A percentile compares a stretch with the other conserved stretches of the same genome.
Conservation (phyloP, 2,329 filamentous ascomycete genomes). For the Mollisia scopiformis region DNA sequence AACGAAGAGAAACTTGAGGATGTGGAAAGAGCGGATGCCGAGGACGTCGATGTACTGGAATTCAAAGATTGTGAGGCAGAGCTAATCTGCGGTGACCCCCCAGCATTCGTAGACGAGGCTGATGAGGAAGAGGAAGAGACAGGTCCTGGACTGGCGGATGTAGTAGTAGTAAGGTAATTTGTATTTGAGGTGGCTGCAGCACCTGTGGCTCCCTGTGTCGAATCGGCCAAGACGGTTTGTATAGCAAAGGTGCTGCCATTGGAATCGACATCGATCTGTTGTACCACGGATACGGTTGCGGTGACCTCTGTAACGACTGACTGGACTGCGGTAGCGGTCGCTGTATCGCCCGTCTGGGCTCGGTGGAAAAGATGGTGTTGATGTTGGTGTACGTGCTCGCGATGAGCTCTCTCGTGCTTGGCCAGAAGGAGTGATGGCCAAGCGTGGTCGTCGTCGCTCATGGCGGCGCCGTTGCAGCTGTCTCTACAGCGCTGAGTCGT, state of each 20-base stretch:
- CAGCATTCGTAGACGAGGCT: slow-evolving; percentile 10
- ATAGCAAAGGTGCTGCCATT: slow-evolving; percentile 31
- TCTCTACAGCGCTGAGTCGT: slow-evolving; percentile 31
- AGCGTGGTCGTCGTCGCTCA: slow-evolving; percentile 27
- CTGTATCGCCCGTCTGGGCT: neutral
- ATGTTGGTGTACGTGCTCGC: slow-evolving; percentile 30
- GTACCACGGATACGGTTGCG: slow-evolving; percentile 33
- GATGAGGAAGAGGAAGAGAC: slow-evolving; percentile 12
- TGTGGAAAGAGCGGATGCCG: slow-evolving; percentile 32
- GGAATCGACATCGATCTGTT: slow-evolving; percentile 35
- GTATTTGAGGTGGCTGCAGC: slow-evolving; percentile 5
- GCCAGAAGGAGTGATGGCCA: slow-evolving; percentile 40
- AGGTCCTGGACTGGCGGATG: slow-evolving; percentile 13
- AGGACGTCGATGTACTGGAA: slow-evolving; percentile 23
- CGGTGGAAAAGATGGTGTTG: slow-evolving; percentile 28
- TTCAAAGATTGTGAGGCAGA: slow-evolving; percentile 29
- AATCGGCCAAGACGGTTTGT: slow-evolving; percentile 22
- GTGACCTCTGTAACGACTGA: slow-evolving; percentile 31
- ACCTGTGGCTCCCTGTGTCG: slow-evolving; percentile 1
- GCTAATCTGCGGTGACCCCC: slow-evolving; percentile 6
- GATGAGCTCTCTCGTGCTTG: slow-evolving; percentile 36
- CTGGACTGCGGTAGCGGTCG: neutral
- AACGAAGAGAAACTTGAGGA: slow-evolving; percentile 32
- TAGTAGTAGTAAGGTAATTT: slow-evolving; percentile 11
- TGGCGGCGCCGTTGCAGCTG: slow-evolving; percentile 33